Base-by-base conservation (phyloP, 257 asterid species). In the Buddleja alternifolia region DNA sequence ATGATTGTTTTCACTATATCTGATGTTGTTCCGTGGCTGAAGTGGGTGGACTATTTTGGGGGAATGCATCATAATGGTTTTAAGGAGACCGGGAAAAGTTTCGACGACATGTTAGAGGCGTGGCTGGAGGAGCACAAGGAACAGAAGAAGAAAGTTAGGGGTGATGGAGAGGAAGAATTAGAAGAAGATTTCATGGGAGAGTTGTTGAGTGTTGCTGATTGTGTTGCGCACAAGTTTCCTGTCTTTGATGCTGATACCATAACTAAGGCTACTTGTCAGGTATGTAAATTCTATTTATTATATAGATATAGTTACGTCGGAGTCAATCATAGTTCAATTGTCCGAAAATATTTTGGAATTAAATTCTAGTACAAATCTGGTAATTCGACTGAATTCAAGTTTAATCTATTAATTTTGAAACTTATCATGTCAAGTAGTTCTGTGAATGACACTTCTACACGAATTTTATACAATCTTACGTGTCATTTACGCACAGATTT, bases 171-270 rank as follows among this genome's bases (percentile, higher is more conserved):
- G 7, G 24, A 11, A 0, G 36, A 10, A 15, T 47, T 16, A 1
- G 71, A 71, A 11, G 78, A 63, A 0, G 73, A 66, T 44, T 75
- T 76, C 29, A 75, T 80, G 62, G 59, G 15, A 0, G 77, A 66
- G 51, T 59, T 73, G 79, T 7, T 76, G 61, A n/a, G 10, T 34
- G 73, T 9, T 42, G 54, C 70, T 24, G 67, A 64, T 39, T 29
- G 7, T 23, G 54, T 67, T 20, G 69, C 66, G 3, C 1, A 19
- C 8, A 69, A 77, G 78, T 68, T 73, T 21, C 66, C 82, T 51
- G 9, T 2, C 20, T 73, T 36, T 45, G 80, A 78, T 66, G 80
- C 80, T 60, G 80, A 74, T 74, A 66, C 83, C 0, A 47, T 78
- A 21, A 66, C 37, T 45, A 79, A 79, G 63, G 78, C 83, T 1